Conservation (phyloP, 345 rosid genomes). For the Barbarea vulgaris region DNA sequence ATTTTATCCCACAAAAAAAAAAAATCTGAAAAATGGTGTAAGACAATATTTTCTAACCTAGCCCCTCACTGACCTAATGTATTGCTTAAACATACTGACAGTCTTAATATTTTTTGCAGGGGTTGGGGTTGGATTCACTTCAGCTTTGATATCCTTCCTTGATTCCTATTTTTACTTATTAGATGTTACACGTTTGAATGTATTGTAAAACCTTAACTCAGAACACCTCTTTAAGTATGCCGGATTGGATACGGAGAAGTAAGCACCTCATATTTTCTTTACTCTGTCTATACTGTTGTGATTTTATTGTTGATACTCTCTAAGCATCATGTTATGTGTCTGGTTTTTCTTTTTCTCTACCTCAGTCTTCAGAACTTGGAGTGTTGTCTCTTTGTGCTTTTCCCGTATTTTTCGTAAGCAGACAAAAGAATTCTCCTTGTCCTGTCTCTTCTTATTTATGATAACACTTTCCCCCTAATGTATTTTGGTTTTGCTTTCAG, state of each 20-base stretch:
- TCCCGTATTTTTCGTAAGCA: slow-evolving; percentile 90
- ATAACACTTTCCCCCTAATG: slow-evolving; percentile 6
- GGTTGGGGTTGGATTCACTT: slow-evolving; percentile 93
- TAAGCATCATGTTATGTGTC: slow-evolving; percentile 7
- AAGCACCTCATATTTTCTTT: slow-evolving; percentile 38
- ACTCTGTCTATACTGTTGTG: not conserved
- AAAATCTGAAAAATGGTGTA: slow-evolving; percentile 1
- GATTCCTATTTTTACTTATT: not conserved
- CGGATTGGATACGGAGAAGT: slow-evolving; percentile 93
- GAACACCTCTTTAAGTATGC: slow-evolving; percentile 97
- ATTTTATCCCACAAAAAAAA: not conserved
- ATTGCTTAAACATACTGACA: slow-evolving; percentile 21
- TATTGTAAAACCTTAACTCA: slow-evolving; percentile 63
- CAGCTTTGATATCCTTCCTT: slow-evolving; percentile 89
- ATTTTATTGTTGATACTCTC: not conserved
- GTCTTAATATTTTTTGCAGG: slow-evolving; percentile 53
- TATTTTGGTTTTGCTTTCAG: slow-evolving; percentile 43
- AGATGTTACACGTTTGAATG: slow-evolving; percentile 5
- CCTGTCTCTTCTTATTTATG: slow-evolving; percentile 15
- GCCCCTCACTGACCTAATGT: not conserved
- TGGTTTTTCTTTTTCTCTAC: slow-evolving; percentile 11
- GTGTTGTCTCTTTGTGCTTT: slow-evolving; percentile 95
- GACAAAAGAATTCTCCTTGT: slow-evolving; percentile 5
- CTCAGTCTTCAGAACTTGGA: slow-evolving; percentile 95
- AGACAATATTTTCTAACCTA: not conserved